A percentile compares a stretch with the other conserved stretches of the same genome.
phyloP scores from a whole-genome alignment of 2,329 filamentous ascomycete species.

The Alternaria infectoria region DNA sequence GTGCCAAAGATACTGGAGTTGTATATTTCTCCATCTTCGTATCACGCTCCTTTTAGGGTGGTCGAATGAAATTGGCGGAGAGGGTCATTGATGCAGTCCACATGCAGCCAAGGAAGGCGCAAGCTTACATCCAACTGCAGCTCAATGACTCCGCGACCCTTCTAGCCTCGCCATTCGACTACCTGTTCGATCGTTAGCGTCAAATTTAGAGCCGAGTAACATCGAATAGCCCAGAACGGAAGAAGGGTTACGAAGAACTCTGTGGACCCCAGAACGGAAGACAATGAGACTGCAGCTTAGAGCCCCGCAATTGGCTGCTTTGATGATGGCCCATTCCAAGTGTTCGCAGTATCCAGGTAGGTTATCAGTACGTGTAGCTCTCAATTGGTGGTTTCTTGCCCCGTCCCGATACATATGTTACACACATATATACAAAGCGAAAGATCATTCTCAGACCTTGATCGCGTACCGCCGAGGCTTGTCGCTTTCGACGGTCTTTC shows the following conservation, averaged over 20 bases:
- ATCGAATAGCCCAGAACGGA: background rate
- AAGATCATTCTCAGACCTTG: slow-evolving; percentile 22
- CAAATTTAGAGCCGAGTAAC: background rate
- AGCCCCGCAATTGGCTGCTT: background rate
- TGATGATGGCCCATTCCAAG: accelerated
- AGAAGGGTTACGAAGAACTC: background rate
- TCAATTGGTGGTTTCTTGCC: background rate
- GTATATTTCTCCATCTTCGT: background rate
- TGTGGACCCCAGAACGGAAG: background rate
- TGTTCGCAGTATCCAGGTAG: background rate
- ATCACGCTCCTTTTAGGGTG: background rate
- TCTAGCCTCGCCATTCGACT: background rate
- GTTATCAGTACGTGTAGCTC: background rate
- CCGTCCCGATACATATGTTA: slow-evolving; percentile 23
- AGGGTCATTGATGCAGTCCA: background rate
- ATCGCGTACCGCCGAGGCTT: slow-evolving; percentile 22
- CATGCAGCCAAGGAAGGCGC: background rate
- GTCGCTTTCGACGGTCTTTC: slow-evolving; percentile 26
- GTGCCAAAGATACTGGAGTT: background rate
- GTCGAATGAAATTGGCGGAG: background rate
- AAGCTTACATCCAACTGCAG: background rate
- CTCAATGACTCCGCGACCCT: background rate
- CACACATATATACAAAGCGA: slow-evolving; percentile 21
- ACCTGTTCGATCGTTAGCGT: background rate
- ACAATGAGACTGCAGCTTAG: background rate